A percentile compares a stretch with the other conserved stretches of the same genome.
These are phyloP conservation scores for Adansonia gregorii DNA, from an alignment of 441 rosid species.

Conservation along the genomic window DNA sequence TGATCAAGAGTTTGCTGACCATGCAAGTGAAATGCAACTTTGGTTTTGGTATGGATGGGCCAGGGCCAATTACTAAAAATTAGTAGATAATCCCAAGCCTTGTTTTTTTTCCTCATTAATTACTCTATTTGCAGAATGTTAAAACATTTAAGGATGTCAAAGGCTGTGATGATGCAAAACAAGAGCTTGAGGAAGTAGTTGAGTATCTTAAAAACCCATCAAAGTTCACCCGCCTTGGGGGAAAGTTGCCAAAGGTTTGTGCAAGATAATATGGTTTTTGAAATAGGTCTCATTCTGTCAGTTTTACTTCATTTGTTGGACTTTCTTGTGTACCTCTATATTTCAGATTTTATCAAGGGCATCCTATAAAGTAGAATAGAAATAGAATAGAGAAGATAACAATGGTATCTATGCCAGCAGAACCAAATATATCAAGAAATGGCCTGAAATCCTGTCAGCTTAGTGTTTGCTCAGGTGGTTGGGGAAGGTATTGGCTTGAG, in stretches of 20 bases:
- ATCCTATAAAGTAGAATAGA: background rate
- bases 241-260: constrained; percentile 95
- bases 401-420: constrained; percentile 2
- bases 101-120: constrained; percentile 29
- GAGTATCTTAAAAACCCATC: constrained; percentile 95
- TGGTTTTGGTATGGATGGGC: constrained; percentile 17
- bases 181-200: constrained; percentile 98
- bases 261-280: constrained; percentile 23
- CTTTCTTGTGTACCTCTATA: background rate
- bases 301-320: constrained; percentile 16
- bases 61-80: constrained; percentile 20
- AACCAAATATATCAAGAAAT: constrained; percentile 19
- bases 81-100: background rate
- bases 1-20: background rate
- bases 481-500: constrained; percentile 10
- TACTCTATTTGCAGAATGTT: constrained; percentile 66
- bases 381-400: background rate
- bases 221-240: constrained; percentile 97
- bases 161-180: constrained; percentile 99
- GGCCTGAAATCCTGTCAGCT: constrained; percentile 17
- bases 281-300: constrained; percentile 18
- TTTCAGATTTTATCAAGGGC: constrained; percentile 9
- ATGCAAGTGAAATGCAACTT: constrained; percentile 27
- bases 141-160: constrained; percentile 99
- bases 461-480: background rate